phyloP scores from a whole-genome alignment of 208 protist genomes.

The Leishmania guyanensis region DNA sequence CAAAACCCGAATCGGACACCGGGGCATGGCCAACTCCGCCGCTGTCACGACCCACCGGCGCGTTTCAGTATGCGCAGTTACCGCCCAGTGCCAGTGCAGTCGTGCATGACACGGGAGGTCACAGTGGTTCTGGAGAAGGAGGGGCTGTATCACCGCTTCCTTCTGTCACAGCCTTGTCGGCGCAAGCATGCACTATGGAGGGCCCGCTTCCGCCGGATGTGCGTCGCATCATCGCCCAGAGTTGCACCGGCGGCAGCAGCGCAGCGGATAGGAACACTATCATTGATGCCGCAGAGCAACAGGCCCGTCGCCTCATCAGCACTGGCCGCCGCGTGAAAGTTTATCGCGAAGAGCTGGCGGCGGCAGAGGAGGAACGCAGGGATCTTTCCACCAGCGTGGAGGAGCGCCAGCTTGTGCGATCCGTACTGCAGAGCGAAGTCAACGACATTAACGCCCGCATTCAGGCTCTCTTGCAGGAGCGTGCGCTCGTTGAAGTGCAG shows the following conservation, averaged over 20 bases:
- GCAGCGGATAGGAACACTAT: not conserved
- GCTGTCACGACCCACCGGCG: not conserved
- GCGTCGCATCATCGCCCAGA: constrained; percentile 60
- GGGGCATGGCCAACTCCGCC: constrained; percentile 2
- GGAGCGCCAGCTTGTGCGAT: constrained; percentile 45
- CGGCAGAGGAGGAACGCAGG: constrained; percentile 61
- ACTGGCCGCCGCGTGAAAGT: constrained; percentile 74
- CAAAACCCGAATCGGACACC: not conserved
- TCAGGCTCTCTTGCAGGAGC: constrained; percentile 57
- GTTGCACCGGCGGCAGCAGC: constrained; percentile 27
- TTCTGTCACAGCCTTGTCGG: not conserved
- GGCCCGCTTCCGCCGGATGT: constrained; percentile 78
- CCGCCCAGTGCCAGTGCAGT: not conserved
- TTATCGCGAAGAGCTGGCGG: constrained; percentile 78
- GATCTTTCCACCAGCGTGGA: constrained; percentile 62
- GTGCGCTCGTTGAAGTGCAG: constrained; percentile 67
- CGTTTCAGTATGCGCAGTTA: not conserved
- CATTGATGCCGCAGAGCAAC: constrained; percentile 64
- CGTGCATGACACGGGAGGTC: not conserved
- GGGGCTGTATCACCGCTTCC: not conserved
- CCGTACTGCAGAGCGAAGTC: constrained; percentile 53
- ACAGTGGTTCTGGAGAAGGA: not conserved
- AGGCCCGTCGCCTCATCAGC: constrained; percentile 81
- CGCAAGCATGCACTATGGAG: constrained; percentile 31
- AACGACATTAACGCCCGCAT: constrained; percentile 68